Evolutionary conservation across 495 filamentous ascomycete genomes (phyloP).

Genomic region (Tuber calosporum): DNA sequence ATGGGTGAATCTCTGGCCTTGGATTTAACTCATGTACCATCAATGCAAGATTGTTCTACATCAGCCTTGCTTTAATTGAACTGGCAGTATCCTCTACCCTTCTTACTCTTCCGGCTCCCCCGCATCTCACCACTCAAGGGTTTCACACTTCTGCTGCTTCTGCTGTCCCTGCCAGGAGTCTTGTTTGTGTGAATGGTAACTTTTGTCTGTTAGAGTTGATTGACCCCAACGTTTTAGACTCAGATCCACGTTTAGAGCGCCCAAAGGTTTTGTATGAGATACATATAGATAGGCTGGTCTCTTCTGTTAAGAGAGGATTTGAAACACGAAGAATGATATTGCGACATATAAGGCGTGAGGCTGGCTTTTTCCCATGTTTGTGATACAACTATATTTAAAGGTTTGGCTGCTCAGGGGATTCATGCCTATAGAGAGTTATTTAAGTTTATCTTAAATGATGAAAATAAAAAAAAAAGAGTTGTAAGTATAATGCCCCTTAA

Average conservation of each 20-base stretch:
- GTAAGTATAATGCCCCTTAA: too few relatives aligned
- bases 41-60: too few relatives aligned
- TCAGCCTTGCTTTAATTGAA: too few relatives aligned
- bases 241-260: neutral
- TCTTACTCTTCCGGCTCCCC: too few relatives aligned
- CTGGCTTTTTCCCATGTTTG: neutral
- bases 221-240: neutral
- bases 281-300: neutral
- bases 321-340: neutral
- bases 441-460: neutral
- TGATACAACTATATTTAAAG: neutral
- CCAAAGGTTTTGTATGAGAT: neutral
- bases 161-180: neutral
- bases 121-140: too few relatives aligned
- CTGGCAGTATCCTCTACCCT: too few relatives aligned
- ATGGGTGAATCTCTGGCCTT: too few relatives aligned
- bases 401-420: neutral
- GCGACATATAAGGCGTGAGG: neutral
- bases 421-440: neutral
- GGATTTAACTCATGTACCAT: too few relatives aligned
- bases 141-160: too few relatives aligned
- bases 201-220: constrained; percentile 6
- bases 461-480: neutral
- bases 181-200: neutral
- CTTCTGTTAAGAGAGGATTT: neutral